Evolutionary conservation across 495 filamentous ascomycete genomes (phyloP), one percentile per base, ranked within the genome.

Genomic region (Aspergillus haitiensis): DNA sequence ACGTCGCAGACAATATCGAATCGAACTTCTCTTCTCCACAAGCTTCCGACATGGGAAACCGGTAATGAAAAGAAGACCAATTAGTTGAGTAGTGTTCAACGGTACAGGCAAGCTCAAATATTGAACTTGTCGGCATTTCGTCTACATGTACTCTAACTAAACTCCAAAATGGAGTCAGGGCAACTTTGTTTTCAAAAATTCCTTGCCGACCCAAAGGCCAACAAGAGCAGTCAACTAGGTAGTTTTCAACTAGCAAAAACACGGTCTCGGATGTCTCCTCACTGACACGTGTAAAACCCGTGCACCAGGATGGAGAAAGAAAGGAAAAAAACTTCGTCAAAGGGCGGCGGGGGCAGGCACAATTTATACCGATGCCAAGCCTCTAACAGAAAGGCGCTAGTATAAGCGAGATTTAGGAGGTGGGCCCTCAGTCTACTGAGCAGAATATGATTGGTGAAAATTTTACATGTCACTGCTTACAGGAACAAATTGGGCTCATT

Each of bases 231-330:
- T 78, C 77, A 80, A 73, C 67, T 73, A 75, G 72, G 72, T 80
- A 82, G 79, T 82, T 82, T 82, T 82, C 79, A 82, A 82, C 78
- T 79, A 82, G 79, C 79, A 81, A 81, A 80, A 81, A 81, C 76
- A 79, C 77, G 75, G 67, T 77, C 78, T 82, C 79, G 79, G 79
- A 82, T 76, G 69, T 74, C 73, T 82, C 79, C 78, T 82, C 79
- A 82, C 78, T 80, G 78, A 78, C 67, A 74, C 75, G 77, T 77
- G 76, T 81, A 81, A 77, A 76, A 78, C 78, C 78, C 77, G 67
- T 80, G 78, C 78, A 81, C 78, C 67, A 77, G 77, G 75, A 80
- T 80, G 70, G 58, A 70, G 63, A 77, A 72, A 59, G 69, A 79
- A 79, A 71, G 64, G 68, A 73, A 66, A 70, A 74, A 76, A 67